These are phyloP conservation scores for Chara braunii DNA, from an alignment of 139 green algal genomes.

Conservation along the genomic window DNA sequence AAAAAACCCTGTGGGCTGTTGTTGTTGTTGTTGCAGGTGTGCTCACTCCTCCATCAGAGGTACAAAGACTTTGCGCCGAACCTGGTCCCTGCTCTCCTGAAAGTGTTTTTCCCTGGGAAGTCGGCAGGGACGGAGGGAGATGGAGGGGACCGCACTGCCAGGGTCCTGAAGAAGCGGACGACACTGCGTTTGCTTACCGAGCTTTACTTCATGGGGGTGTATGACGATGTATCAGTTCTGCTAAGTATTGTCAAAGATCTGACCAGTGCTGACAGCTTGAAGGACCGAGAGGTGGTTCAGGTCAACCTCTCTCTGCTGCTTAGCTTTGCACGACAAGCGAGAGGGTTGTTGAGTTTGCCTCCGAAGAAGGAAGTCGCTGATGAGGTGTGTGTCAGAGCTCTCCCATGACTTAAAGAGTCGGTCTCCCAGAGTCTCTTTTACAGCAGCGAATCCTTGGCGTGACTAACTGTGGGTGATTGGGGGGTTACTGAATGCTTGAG, in stretches of 20 bases:
- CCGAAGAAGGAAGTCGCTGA: no score
- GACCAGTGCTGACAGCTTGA: slow-evolving; percentile 6
- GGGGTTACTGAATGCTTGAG: no score
- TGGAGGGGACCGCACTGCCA: not conserved
- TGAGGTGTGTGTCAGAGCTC: no score
- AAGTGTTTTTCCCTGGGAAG: slow-evolving; percentile 17
- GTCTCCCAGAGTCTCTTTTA: no score
- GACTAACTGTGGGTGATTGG: no score
- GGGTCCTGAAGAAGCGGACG: slow-evolving; percentile 46
- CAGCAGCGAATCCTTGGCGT: no score
- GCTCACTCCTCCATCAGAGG: slow-evolving; percentile 69
- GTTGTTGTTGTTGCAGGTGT: no score
- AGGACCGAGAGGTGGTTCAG: slow-evolving; percentile 51
- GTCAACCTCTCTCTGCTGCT: slow-evolving; percentile 59
- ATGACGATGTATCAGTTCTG: slow-evolving; percentile 46
- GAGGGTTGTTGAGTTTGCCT: slow-evolving; percentile 13
- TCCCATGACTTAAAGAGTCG: no score
- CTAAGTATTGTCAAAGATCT: slow-evolving; percentile 51
- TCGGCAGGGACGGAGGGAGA: slow-evolving; percentile 10
- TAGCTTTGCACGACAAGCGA: slow-evolving; percentile 55
- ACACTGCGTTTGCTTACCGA: slow-evolving; percentile 75
- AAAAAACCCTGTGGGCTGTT: no score
- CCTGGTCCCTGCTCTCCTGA: slow-evolving; percentile 47
- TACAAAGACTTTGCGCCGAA: slow-evolving; percentile 64
- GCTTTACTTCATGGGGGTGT: slow-evolving; percentile 65